Evolutionary conservation across 2,329 filamentous ascomycete genomes (phyloP), one percentile per base, ranked within the genome.

Genomic region (Pyricularia grisea): DNA sequence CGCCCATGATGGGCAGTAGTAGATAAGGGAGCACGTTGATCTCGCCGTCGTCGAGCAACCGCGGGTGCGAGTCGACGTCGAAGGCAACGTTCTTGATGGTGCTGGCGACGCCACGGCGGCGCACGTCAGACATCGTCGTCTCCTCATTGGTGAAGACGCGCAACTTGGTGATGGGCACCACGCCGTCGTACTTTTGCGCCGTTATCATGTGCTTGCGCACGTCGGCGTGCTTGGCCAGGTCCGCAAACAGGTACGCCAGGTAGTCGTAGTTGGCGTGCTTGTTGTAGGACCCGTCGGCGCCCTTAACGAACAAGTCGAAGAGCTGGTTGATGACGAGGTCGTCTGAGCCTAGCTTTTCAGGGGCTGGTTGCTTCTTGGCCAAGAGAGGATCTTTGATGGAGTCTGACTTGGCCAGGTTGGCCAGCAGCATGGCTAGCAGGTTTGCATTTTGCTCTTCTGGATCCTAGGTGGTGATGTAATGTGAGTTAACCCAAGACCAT

Each of bases 1-100:
- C 89, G 0, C 94, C 94, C 74, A 91, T 94, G 66, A 98, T 89
- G 0, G 95, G 94, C 7, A 97, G 84, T 11, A 99, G 81, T 20
- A 98, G 83, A 78, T 98, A 98, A 0, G 94, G 94, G 4, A 98
- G 81, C 20, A 98, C 85, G 74, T 97, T 90, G 67, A 94, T 88
- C 58, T 89, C 88, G 23, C 89, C 86, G 67, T 91, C 88, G 0
- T 86, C 84, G 65, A 97, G 80, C 68, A 97, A 89, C 1, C 84
- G 81, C 0, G 87, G 82, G 74, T 98, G 94, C 0, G 90, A 86
- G 3, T 87, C 79, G 6, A 94, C 80, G 74, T 96, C 91, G 76
- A 99, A 98, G 7, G 92, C 89, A 33, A 92, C 88, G 76, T 99
- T 99, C 79, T 98, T 98, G 77, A 99, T 93, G 11, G 93, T 95